Conservation (phyloP, 139 green algal genomes). For the Picochlorum sp. region DNA sequence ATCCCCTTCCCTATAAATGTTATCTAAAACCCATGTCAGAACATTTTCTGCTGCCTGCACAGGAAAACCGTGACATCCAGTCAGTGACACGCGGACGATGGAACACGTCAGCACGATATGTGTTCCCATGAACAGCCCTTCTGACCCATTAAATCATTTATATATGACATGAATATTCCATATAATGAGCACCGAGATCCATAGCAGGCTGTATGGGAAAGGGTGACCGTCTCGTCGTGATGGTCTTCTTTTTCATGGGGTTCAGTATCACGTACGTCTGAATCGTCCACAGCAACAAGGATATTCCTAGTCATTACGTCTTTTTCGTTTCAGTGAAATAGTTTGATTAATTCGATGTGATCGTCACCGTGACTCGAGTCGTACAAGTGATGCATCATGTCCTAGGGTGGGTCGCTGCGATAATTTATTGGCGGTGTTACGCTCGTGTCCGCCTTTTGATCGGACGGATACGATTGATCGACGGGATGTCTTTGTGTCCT, state of each 20-base stretch:
- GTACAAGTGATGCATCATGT: too few species aligned
- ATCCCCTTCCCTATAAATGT: constrained; percentile 25
- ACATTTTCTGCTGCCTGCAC: constrained; percentile 21
- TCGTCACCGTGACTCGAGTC: too few species aligned
- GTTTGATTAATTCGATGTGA: too few species aligned
- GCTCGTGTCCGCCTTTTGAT: too few species aligned
- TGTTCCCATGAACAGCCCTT: background rate
- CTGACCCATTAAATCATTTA: too few species aligned
- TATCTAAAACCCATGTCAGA: constrained; percentile 28
- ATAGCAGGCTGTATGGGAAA: background rate
- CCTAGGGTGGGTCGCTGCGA: too few species aligned
- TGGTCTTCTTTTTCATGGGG: background rate
- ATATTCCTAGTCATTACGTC: constrained; percentile 10
- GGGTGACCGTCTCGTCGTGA: background rate
- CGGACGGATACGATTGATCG: too few species aligned
- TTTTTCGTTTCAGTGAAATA: too few species aligned
- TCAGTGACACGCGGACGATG: background rate
- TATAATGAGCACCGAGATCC: background rate
- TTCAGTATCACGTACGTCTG: constrained; percentile 15
- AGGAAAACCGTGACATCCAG: background rate
- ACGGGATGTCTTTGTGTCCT: too few species aligned
- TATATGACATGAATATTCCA: too few species aligned
- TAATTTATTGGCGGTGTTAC: too few species aligned
- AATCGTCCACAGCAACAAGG: constrained; percentile 27
- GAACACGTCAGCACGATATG: background rate